Conservation (phyloP, 495 filamentous ascomycete genomes). For the Penicillium fimorum region DNA sequence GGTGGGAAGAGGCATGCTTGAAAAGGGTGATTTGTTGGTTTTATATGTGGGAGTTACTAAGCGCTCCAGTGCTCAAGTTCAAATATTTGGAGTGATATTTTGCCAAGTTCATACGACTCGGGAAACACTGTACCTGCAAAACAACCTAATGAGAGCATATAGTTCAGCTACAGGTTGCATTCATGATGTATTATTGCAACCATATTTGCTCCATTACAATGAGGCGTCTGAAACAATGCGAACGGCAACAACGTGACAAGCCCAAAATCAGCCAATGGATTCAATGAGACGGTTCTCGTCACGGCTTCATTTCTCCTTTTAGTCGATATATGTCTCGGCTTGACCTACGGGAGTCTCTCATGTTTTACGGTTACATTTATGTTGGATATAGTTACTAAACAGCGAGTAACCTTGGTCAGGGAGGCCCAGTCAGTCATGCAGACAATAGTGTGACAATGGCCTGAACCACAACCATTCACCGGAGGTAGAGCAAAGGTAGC, state of each 20-base stretch:
- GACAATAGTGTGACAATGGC: conserved; percentile 4
- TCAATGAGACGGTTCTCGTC: background rate
- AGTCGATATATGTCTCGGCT: conserved; percentile 19
- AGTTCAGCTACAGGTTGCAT: conserved; percentile 8
- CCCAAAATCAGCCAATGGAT: conserved; percentile 2
- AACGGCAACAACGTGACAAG: background rate
- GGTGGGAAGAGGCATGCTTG: background rate
- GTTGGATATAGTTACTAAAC: background rate
- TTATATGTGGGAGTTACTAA: background rate
- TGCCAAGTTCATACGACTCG: conserved; percentile 1
- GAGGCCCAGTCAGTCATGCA: conserved; percentile 2
- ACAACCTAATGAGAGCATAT: background rate
- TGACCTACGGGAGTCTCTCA: background rate
- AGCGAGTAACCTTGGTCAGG: conserved; percentile 1
- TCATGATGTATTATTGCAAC: background rate
- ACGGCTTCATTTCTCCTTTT: background rate
- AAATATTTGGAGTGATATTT: background rate
- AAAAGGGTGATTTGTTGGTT: background rate
- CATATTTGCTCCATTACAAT: background rate
- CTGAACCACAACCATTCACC: conserved; percentile 6
- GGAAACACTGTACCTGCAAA: conserved; percentile 2
- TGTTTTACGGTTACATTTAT: conserved; percentile 25
- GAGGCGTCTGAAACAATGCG: conserved; percentile 4
- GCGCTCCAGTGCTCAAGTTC: background rate
- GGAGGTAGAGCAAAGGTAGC: background rate